Percentiles rank a stretch among this genome's conserved stretches.
phyloP scores from a whole-genome alignment of 768 basidiomycete genomes.

The Tremella yokohamensis region DNA sequence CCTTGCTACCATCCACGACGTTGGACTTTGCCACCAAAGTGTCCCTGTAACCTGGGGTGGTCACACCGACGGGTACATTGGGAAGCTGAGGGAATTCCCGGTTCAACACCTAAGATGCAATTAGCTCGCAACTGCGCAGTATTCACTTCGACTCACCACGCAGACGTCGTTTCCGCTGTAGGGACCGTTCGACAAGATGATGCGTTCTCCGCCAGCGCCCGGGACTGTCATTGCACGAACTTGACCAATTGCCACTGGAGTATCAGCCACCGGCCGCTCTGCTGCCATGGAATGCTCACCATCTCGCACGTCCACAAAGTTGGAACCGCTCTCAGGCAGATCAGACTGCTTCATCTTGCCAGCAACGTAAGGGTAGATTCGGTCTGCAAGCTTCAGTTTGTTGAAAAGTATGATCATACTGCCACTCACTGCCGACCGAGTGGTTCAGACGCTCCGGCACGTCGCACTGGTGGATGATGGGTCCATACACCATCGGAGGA shows the following conservation, averaged over 20 bases:
- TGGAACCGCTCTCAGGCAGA: constrained; percentile 22
- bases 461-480: constrained; percentile 53
- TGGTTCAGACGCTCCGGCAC: constrained; percentile 53
- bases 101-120: neutral
- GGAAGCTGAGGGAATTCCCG: constrained; percentile 35
- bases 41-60: neutral
- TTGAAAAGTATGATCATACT: neutral
- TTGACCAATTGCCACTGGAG: constrained; percentile 57
- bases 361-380: constrained; percentile 23
- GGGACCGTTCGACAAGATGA: constrained; percentile 55
- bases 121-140: no score
- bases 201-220: constrained; percentile 60
- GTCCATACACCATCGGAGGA: constrained; percentile 48
- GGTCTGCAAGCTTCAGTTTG: constrained; percentile 10
- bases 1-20: constrained; percentile 31
- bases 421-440: constrained; percentile 34
- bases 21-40: constrained; percentile 19
- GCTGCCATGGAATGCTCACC: constrained; percentile 1
- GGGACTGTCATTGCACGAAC: constrained; percentile 57
- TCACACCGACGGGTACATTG: constrained; percentile 31
- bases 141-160: constrained; percentile 20
- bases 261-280: no score
- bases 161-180: constrained; percentile 47
- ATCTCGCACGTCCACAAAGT: constrained; percentile 38
- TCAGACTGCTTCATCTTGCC: constrained; percentile 36